phyloP scores from a whole-genome alignment of 306 rosid species.

The Lithocarpus polystachyus region DNA sequence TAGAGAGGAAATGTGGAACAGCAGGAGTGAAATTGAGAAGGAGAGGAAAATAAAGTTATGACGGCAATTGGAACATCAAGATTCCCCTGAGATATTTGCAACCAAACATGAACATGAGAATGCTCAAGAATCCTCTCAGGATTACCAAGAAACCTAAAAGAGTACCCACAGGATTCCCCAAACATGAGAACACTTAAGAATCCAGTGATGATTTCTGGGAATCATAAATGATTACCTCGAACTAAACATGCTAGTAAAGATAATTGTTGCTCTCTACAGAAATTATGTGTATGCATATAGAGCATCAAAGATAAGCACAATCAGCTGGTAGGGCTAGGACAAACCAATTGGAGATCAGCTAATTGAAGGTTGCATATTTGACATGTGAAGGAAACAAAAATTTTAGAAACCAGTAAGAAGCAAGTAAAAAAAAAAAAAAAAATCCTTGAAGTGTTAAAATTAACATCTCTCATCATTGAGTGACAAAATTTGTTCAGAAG shows the following conservation, averaged over 20 bases:
- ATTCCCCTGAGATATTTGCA: too few relatives aligned
- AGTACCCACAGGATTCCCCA: too few relatives aligned
- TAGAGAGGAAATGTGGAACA: background rate
- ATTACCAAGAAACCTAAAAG: too few relatives aligned
- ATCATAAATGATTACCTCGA: too few relatives aligned
- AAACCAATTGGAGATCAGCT: background rate
- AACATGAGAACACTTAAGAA: too few relatives aligned
- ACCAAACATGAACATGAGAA: too few relatives aligned
- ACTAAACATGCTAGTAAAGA: background rate
- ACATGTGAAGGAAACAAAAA: background rate
- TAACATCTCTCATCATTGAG: too few relatives aligned
- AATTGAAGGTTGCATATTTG: background rate
- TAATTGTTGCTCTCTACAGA: background rate
- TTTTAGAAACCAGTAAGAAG: background rate
- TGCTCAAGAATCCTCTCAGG: too few relatives aligned
- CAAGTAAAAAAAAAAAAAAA: too few relatives aligned
- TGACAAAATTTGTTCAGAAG: too few relatives aligned
- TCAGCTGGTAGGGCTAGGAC: background rate
- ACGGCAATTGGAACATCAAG: background rate
- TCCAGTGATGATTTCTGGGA: too few relatives aligned
- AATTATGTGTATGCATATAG: background rate
- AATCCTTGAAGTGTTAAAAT: too few relatives aligned
- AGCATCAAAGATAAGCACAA: background rate
- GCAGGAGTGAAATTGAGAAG: background rate
- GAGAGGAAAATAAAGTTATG: background rate